Percentiles rank a stretch among this genome's conserved stretches.
These are phyloP conservation scores for Spathaspora hagerdaliae DNA, from an alignment of 805 yeast genomes.

Conservation along the genomic window DNA sequence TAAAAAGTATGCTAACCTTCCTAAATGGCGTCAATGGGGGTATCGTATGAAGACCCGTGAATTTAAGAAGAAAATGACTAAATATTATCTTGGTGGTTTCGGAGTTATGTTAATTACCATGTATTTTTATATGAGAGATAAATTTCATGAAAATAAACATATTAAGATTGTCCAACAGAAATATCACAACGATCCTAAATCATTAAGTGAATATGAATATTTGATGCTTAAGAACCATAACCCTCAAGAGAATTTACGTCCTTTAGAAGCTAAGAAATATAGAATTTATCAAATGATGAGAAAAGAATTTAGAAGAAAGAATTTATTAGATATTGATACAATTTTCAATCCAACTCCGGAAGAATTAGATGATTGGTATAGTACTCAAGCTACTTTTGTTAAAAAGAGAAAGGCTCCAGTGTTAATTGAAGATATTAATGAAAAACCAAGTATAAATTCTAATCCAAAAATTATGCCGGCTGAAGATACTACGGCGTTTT, in stretches of 20 bases:
- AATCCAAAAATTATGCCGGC: slow-evolving; percentile 55
- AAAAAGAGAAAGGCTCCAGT: slow-evolving; percentile 21
- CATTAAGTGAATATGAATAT: slow-evolving; percentile 58
- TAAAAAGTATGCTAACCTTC: slow-evolving; percentile 20
- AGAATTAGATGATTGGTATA: slow-evolving; percentile 40
- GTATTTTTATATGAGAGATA: slow-evolving; percentile 60
- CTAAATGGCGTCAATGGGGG: slow-evolving; percentile 38
- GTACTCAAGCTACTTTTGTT: slow-evolving; percentile 25
- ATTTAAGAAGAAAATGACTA: slow-evolving; percentile 60
- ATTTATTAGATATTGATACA: slow-evolving; percentile 26
- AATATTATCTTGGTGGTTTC: slow-evolving; percentile 60
- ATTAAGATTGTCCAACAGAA: slow-evolving; percentile 39
- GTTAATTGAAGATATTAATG: slow-evolving; percentile 12
- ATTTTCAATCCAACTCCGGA: slow-evolving; percentile 40
- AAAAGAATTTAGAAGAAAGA: slow-evolving; percentile 39
- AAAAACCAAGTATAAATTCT: slow-evolving; percentile 19
- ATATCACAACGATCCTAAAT: slow-evolving; percentile 31
- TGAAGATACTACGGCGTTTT: slow-evolving; percentile 76
- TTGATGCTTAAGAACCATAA: slow-evolving; percentile 57
- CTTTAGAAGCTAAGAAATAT: slow-evolving; percentile 59
- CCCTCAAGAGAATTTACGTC: slow-evolving; percentile 50
- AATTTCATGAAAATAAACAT: slow-evolving; percentile 63
- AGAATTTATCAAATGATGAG: slow-evolving; percentile 56
- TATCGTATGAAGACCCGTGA: slow-evolving; percentile 45
- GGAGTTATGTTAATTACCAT: slow-evolving; percentile 55